Base-by-base conservation (phyloP, 352 stramenopile genomes). In the Phytopythium oedochilum region DNA sequence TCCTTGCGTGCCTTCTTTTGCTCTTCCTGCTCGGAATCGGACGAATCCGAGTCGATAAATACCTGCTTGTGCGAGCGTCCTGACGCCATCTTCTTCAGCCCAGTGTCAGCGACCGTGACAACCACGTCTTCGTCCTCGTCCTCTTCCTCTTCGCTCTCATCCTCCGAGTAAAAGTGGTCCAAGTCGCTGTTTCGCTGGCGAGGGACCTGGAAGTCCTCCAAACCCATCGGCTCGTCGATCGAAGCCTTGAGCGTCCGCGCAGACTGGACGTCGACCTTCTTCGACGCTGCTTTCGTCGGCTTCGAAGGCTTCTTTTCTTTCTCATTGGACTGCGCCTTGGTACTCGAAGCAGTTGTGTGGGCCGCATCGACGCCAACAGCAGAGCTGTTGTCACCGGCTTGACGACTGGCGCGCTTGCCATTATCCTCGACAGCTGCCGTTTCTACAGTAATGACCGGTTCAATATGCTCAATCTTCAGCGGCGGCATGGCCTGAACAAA, bases 131-230 rank as follows among this genome's bases (percentile, higher is more conserved):
- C 75, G 31, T 80, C 54, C 3, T 63, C 64, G 0, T 60, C 65
- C 15, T 47, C 55, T 23, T 81, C 58, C 18, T 71, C 64, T 20
- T 82, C 75, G 49, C 75, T 89, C 44, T 89, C 80, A 38, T 88
- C 70, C 34, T 91, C 78, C 3, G 82, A 91, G 53, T 91, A 92
- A 59, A 94, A 94, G 34, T 75, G 63, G 52, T 92, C 80, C 23
- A 94, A 55, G 26, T 94, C 80, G 18, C 66, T 78, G 20, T 60
- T 66, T 23, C 73, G 72, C 15, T 59, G 42, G 59, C 83, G 84
- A 2, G 77, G 77, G 2, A 89, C 82, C 39, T 87, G 72, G 46
- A 92, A 94, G 55, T 94, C 84, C 32, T 91, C 82, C n/a, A 92
- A 54, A 32, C 72, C 71, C 39, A 88, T 70, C 15, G 70, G 53